Conservation (phyloP, 371 early-diverging fungal genomes). For the Lichtheimia hyalospora region DNA sequence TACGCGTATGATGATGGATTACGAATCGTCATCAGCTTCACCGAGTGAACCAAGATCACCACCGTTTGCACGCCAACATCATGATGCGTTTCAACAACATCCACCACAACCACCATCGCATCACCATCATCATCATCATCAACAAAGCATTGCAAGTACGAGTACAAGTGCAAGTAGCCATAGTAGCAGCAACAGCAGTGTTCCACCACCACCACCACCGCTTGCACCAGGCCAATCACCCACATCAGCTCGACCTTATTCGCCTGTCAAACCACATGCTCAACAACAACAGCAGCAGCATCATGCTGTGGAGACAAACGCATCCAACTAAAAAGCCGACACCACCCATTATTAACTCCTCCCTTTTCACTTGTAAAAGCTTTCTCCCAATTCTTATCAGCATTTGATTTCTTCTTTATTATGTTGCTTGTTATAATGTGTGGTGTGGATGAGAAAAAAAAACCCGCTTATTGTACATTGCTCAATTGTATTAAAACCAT, state of each 20-base stretch:
- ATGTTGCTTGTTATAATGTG: too few species aligned
- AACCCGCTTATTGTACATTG: too few species aligned
- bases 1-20: slow-evolving; percentile 9
- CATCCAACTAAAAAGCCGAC: too few species aligned
- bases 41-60: slow-evolving; percentile 13
- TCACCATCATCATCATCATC: slow-evolving; percentile 2
- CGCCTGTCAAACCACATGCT: not conserved
- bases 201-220: not conserved
- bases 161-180: not conserved
- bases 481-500: not conserved
- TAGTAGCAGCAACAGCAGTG: not conserved
- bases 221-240: not conserved
- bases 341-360: too few species aligned
- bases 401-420: too few species aligned
- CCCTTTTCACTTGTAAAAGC: too few species aligned
- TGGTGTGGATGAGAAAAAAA: too few species aligned
- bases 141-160: not conserved
- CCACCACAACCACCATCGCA: not conserved
- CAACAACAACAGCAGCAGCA: not conserved
- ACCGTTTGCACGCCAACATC: not conserved
- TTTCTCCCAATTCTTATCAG: too few species aligned
- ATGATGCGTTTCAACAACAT: not conserved
- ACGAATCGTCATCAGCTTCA: slow-evolving; percentile 14
- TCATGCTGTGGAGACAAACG: too few species aligned
- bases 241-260: too few species aligned